Evolutionary conservation across 192 early-diverging fungal species (phyloP), one percentile per base, ranked within the genome.

Genomic region (Funneliformis mosseae): DNA sequence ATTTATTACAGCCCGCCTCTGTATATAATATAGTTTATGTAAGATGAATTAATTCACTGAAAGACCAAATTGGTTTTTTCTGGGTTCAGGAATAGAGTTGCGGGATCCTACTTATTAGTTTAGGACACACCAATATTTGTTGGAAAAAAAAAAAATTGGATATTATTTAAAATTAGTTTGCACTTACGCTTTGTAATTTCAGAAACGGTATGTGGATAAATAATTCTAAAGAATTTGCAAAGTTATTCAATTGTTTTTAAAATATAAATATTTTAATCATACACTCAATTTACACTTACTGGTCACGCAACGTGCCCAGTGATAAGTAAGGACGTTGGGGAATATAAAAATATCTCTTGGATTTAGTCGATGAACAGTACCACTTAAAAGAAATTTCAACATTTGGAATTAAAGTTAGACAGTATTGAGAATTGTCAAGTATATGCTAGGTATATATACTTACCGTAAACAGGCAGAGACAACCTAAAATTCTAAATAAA

Each of bases 281-380:
- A 43, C n/a, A 43, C 12, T 12, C 5, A 8, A 42, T 33, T 39
- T 33, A 38, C 28, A 82, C 86, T 87, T 85, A 87, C 89, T 98
- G 97, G 85, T 98, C 97, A 48, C 98, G 93, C 67, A 99, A 86
- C 2, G 96, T 97, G 60, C 98, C 97, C 39, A 96, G 83, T 48
- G 96, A 93, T 41, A 99, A 87, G 80, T 99, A 99, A n/a, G 98
- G 98, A 46, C 96, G 92, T 84, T 99, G 98, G 38, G 98, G 97
- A 77, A 99, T 96, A 86, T 99, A 99, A 76, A 97, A 78, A 99
- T 96, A 84, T 95, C 92, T 80, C 91, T 91, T 83, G 90, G 89
- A 83, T 91, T 88, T 12, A 94, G 95, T 74, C 89, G 92, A 66
- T 90, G 89, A 81, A 94, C 83, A 7, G 91, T 91, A 76, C 94